Evolutionary conservation across 2,329 filamentous ascomycete species (phyloP).

Genomic region (Aspergillus japonicus): DNA sequence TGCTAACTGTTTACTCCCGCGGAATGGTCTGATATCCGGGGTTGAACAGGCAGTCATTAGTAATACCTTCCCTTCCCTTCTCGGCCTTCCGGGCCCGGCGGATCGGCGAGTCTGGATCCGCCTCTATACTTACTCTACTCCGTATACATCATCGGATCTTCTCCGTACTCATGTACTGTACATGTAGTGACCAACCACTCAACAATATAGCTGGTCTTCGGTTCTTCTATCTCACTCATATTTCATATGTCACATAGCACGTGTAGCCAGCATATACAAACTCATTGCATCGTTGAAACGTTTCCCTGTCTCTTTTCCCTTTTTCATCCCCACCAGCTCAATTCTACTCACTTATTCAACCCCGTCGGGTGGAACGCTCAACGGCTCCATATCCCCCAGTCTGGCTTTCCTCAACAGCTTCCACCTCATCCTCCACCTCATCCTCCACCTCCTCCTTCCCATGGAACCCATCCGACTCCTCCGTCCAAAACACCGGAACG

Average conservation of each 20-base stretch:
- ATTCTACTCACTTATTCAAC: not conserved
- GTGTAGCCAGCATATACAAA: not conserved
- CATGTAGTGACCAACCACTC: too few species aligned
- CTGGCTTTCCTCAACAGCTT: not conserved
- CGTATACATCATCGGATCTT: too few species aligned
- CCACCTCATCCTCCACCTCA: slow-evolving; percentile 27
- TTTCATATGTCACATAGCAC: not conserved
- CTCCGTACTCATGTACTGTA: too few species aligned
- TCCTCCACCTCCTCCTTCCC: slow-evolving; percentile 33
- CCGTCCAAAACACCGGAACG: slow-evolving; percentile 70
- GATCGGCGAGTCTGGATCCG: too few species aligned
- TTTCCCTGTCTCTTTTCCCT: too few species aligned
- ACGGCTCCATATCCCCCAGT: slow-evolving; percentile 7
- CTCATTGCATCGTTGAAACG: too few species aligned
- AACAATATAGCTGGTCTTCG: too few species aligned
- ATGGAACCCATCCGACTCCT: slow-evolving; percentile 69
- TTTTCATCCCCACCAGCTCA: not conserved
- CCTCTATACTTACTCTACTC: too few species aligned
- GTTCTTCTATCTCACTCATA: too few species aligned
- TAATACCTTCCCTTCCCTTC: too few species aligned
- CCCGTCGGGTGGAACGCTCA: not conserved
- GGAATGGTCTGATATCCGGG: not conserved
- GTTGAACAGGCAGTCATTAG: not conserved
- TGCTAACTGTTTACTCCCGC: too few species aligned
- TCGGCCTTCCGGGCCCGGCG: too few species aligned